Percentiles rank a stretch among this genome's conserved stretches.
These are phyloP conservation scores for Dendrocalamus latiflorus DNA, from an alignment of 202 grass and related monocot species.

Conservation along the genomic window DNA sequence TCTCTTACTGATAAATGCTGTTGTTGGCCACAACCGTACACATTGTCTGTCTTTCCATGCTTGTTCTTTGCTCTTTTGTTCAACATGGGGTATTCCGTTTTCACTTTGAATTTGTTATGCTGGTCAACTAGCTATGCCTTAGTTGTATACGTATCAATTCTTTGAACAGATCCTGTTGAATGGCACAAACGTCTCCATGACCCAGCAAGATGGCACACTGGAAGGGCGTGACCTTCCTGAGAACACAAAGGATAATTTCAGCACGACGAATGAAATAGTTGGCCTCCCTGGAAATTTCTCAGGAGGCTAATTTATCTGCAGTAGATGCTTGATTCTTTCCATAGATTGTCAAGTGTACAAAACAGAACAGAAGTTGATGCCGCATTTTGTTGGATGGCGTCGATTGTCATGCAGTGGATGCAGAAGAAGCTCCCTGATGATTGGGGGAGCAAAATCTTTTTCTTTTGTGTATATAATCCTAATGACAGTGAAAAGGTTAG, in stretches of 20 bases:
- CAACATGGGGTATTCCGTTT: not conserved
- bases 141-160: not conserved
- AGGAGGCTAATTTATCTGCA: not conserved
- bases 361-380: not conserved
- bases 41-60: not conserved
- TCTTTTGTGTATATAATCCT: constrained; percentile 7
- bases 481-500: constrained; percentile 2
- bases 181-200: not conserved
- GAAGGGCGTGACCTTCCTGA: not conserved
- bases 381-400: constrained; percentile 22
- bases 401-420: constrained; percentile 9
- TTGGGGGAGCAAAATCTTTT: not conserved
- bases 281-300: not conserved
- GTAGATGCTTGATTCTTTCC: constrained; percentile 2
- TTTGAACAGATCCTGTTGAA: constrained; percentile 19
- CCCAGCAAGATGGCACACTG: constrained; percentile 2
- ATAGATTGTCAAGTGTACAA: constrained; percentile 31
- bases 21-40: not conserved
- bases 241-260: constrained; percentile 3
- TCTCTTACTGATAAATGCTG: not conserved
- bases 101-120: not conserved
- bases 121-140: not conserved
- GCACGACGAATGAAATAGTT: not conserved
- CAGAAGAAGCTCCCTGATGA: not conserved
- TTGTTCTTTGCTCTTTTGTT: not conserved